Conservation (phyloP, 371 early-diverging fungal species). For the Mucor indicus region DNA sequence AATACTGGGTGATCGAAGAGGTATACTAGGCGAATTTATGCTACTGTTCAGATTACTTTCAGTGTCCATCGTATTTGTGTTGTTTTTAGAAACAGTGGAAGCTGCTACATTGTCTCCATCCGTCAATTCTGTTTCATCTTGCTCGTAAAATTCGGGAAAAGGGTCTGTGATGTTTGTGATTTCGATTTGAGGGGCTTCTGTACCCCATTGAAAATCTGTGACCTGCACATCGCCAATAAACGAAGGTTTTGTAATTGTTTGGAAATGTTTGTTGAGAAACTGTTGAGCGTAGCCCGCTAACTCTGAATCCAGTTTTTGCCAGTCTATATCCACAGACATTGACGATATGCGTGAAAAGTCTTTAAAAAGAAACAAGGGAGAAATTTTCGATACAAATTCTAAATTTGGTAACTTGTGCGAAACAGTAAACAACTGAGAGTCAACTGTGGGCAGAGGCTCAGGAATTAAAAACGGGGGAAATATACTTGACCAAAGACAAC, state of each 20-base stretch:
- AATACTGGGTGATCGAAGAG: neutral
- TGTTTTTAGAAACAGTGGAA: neutral
- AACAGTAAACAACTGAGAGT: no score
- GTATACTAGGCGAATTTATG: neutral
- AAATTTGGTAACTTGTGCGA: no score
- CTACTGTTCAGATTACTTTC: neutral
- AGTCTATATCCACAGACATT: slow-evolving; percentile 89
- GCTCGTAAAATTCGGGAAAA: slow-evolving; percentile 86
- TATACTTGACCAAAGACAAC: no score
- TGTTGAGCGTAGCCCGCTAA: slow-evolving; percentile 70
- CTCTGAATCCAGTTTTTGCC: slow-evolving; percentile 78
- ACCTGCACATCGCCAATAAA: slow-evolving; percentile 87
- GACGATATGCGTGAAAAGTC: no score
- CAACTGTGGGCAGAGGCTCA: no score
- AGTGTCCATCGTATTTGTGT: neutral
- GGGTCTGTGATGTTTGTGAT: slow-evolving; percentile 85
- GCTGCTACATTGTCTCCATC: neutral
- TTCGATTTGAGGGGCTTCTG: slow-evolving; percentile 76
- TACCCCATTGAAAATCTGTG: slow-evolving; percentile 81
- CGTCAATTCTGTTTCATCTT: slow-evolving; percentile 30
- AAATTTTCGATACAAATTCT: no score
- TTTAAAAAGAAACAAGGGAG: no score
- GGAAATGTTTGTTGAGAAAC: slow-evolving; percentile 81
- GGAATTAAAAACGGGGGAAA: no score
- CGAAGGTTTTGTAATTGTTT: slow-evolving; percentile 65